Evolutionary conservation across 2,329 filamentous ascomycete species (phyloP).

Genomic region (Onygenales sp.): DNA sequence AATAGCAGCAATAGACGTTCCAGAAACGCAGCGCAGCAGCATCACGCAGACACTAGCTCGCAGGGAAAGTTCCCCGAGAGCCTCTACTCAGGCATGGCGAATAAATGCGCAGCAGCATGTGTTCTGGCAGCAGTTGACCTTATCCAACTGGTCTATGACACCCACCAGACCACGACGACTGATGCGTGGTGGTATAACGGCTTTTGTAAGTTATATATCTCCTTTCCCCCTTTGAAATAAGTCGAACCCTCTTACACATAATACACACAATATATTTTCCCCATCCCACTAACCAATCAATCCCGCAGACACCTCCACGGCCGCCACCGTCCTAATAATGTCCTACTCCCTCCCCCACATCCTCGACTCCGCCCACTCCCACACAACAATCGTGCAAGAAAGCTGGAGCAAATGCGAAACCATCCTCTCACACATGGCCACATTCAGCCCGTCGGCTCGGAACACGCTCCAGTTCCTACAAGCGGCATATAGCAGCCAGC

Average conservation of each 20-base stretch:
- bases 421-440: constrained; percentile 19
- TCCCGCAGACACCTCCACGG: constrained; percentile 16
- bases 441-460: constrained; percentile 20
- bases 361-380: constrained; percentile 10
- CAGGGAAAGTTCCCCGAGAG: neutral
- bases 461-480: constrained; percentile 23
- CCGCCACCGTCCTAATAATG: constrained; percentile 24
- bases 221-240: neutral
- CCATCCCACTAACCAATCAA: constrained; percentile 2
- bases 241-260: neutral
- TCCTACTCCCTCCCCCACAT: constrained; percentile 17
- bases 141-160: constrained; percentile 20
- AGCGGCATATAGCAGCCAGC: constrained; percentile 2
- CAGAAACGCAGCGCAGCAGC: neutral
- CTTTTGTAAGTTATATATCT: constrained; percentile 22
- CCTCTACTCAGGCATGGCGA: constrained; percentile 18
- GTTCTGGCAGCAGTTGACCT: constrained; percentile 22
- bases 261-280: neutral
- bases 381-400: constrained; percentile 18
- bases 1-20: neutral
- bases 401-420: constrained; percentile 22
- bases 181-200: constrained; percentile 33
- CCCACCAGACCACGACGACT: constrained; percentile 17
- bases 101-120: constrained; percentile 23
- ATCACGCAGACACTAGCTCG: neutral